Evolutionary conservation across 75 land plant genomes (phyloP).

Genomic region (Cryptomeria japonica): DNA sequence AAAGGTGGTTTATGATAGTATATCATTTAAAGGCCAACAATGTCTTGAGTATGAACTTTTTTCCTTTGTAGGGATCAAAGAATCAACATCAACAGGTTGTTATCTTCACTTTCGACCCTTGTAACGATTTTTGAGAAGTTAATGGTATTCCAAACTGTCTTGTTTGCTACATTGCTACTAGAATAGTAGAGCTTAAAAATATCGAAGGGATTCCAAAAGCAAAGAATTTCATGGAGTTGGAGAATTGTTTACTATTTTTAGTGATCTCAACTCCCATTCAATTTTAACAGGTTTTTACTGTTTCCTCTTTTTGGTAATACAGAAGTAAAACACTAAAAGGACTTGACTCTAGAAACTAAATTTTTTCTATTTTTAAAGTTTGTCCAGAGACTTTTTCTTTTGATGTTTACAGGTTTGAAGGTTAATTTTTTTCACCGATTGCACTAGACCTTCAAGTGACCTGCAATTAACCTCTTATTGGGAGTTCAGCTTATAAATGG

Average conservation of each 20-base stretch:
- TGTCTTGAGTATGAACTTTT: not conserved
- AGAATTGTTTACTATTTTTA: not conserved
- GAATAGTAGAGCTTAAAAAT: not conserved
- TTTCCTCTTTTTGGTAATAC: not conserved
- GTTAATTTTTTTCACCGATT: not conserved
- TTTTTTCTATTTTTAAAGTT: not conserved
- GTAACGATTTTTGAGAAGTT: not conserved
- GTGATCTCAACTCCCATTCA: not conserved
- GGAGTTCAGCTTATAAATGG: not conserved
- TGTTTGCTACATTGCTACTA: not conserved
- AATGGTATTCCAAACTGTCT: not conserved
- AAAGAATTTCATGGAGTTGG: not conserved
- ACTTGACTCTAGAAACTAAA: not conserved
- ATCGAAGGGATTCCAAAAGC: not conserved
- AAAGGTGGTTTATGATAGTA: not conserved
- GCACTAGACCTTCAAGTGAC: not conserved
- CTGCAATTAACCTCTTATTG: not conserved
- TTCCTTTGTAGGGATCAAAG: not conserved
- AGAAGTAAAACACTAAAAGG: not conserved
- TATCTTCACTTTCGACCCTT: not conserved
- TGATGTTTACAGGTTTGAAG: not conserved
- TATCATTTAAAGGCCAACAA: not conserved
- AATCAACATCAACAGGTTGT: not conserved
- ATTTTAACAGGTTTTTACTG: not conserved
- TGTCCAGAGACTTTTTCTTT: not conserved